phyloP scores from a whole-genome alignment of 257 asterid species.

The Phtheirospermum japonicum region DNA sequence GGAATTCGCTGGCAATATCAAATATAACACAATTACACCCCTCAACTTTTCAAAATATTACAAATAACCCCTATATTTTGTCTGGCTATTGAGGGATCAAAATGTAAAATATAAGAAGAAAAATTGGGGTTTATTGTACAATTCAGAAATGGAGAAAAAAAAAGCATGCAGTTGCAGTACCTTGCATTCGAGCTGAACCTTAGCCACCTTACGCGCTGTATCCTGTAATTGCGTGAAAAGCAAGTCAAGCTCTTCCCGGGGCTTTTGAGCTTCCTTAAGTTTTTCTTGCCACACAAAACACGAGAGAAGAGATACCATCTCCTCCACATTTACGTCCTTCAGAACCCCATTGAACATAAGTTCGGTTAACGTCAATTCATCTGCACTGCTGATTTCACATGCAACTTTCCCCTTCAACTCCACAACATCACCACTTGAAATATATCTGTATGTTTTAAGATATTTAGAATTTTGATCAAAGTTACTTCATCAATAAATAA shows the following conservation, averaged over 20 bases:
- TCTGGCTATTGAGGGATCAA: too few species aligned
- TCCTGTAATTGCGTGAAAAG: conserved; percentile 80
- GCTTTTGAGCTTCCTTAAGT: conserved; percentile 87
- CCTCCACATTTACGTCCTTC: conserved; percentile 80
- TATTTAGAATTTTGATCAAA: not conserved
- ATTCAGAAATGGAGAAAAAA: too few species aligned
- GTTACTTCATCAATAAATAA: conserved; percentile 9
- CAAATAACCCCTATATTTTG: too few species aligned
- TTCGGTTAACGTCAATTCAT: conserved; percentile 88
- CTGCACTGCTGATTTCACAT: conserved; percentile 96
- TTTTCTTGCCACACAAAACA: conserved; percentile 99
- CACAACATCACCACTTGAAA: conserved; percentile 77
- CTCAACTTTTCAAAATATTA: not conserved
- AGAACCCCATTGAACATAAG: conserved; percentile 87
- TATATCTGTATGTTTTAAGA: conserved; percentile 51
- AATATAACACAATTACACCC: too few species aligned
- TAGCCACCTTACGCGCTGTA: conserved; percentile 85
- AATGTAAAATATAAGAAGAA: too few species aligned
- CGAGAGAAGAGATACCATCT: conserved; percentile 87
- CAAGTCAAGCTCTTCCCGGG: conserved; percentile 80
- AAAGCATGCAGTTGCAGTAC: too few species aligned
- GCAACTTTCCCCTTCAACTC: conserved; percentile 94
- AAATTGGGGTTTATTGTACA: too few species aligned
- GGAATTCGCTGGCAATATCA: too few species aligned
- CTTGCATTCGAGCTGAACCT: conserved; percentile 98